Percentiles rank a stretch among this genome's conserved stretches.
phyloP scores from a whole-genome alignment of 2,329 filamentous ascomycete species.

The Fusarium sp. region DNA sequence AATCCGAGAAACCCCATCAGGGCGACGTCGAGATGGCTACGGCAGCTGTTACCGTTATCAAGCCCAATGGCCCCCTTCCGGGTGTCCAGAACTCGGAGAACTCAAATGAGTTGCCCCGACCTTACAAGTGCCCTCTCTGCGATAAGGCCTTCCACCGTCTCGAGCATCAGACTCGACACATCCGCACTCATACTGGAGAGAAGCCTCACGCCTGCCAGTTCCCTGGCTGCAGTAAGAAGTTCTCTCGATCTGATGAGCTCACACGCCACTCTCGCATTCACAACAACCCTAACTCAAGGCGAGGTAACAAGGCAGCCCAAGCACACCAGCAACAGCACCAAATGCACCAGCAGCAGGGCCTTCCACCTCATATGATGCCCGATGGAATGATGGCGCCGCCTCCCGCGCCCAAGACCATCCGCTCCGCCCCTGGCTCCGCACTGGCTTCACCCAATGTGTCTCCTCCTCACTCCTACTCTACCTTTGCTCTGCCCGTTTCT shows the following conservation, averaged over 20 bases:
- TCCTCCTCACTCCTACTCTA: constrained; percentile 88
- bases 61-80: constrained; percentile 70
- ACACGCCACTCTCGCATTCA: constrained; percentile 98
- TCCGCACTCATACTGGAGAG: constrained; percentile 96
- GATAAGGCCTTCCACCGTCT: constrained; percentile 98
- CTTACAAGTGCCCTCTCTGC: constrained; percentile 98
- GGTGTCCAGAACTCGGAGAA: constrained; percentile 67
- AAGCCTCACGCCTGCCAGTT: constrained; percentile 98
- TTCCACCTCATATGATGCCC: constrained; percentile 57
- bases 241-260: constrained; percentile 94
- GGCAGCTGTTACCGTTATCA: constrained; percentile 63
- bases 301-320: constrained; percentile 80
- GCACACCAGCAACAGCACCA: constrained; percentile 51
- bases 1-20: constrained; percentile 44
- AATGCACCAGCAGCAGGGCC: constrained; percentile 51
- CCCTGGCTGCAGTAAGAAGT: constrained; percentile 95
- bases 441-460: constrained; percentile 95
- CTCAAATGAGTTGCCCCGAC: constrained; percentile 81
- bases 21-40: constrained; percentile 57
- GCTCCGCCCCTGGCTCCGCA: constrained; percentile 87
- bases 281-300: constrained; percentile 96
- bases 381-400: constrained; percentile 82
- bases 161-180: constrained; percentile 91
- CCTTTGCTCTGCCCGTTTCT: constrained; percentile 64
- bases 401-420: constrained; percentile 78